Conservation (phyloP, 176 grass and related monocot genomes). For the Calamus simplicifolius region DNA sequence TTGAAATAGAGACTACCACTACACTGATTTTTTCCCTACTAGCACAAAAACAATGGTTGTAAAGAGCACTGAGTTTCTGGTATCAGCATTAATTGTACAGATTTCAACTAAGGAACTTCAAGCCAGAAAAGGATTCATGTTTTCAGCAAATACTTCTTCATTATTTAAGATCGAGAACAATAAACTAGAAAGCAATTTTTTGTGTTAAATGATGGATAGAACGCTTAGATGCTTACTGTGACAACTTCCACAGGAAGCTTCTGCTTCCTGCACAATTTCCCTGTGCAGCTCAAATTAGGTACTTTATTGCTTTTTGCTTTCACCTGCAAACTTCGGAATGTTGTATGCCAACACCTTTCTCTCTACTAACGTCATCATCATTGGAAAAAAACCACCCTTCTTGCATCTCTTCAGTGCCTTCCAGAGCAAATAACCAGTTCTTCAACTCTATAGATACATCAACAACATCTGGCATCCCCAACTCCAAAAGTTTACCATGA, state of each 20-base stretch:
- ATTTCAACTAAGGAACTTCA: no score
- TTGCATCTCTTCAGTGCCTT: conserved; percentile 67
- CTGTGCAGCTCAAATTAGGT: conserved; percentile 28
- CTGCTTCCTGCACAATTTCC: conserved; percentile 24
- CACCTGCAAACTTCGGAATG: conserved; percentile 74
- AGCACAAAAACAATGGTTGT: no score
- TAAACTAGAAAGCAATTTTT: no score
- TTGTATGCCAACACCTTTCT: conserved; percentile 99
- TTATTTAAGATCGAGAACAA: no score
- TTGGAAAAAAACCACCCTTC: conserved; percentile 33
- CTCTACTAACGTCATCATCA: conserved; percentile 55
- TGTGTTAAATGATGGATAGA: background rate
- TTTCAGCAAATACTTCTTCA: no score
- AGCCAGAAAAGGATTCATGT: no score
- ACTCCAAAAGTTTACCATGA: conserved; percentile 49
- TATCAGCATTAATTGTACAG: no score
- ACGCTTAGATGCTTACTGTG: conserved; percentile 38
- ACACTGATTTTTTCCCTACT: no score
- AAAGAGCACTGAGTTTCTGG: no score
- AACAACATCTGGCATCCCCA: conserved; percentile 90
- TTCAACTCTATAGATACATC: conserved; percentile 76
- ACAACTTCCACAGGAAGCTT: conserved; percentile 74
- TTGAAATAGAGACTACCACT: no score
- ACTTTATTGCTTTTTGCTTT: conserved; percentile 64
- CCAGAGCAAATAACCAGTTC: conserved; percentile 96